Evolutionary conservation across 345 rosid genomes (phyloP).

Genomic region (Lumnitzera racemosa): DNA sequence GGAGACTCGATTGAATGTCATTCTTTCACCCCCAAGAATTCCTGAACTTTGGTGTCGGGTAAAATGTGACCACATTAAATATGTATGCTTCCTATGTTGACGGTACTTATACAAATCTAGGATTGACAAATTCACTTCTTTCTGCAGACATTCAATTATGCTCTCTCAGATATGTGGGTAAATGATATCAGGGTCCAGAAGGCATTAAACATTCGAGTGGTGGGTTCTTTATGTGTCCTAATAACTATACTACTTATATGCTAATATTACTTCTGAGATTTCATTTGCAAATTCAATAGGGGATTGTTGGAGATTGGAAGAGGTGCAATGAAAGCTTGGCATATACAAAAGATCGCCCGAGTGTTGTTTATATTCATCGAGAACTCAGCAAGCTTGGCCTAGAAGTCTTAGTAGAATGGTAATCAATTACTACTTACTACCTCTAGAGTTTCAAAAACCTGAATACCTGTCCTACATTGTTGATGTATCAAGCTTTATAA

Average conservation of each 20-base stretch:
- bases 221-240: constrained; percentile 1
- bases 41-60: constrained; percentile 26
- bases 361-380: constrained; percentile 20
- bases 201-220: constrained; percentile 26
- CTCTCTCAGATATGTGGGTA: constrained; percentile 27
- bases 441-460: no score
- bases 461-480: no score
- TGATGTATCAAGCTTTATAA: no score
- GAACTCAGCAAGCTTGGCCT: constrained; percentile 17
- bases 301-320: constrained; percentile 16
- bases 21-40: constrained; percentile 13
- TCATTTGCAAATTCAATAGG: constrained; percentile 8
- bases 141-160: constrained; percentile 26
- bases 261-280: no score
- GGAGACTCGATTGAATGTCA: constrained; percentile 11
- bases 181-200: constrained; percentile 17
- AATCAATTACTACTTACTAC: background rate
- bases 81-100: background rate
- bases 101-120: background rate
- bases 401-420: constrained; percentile 28
- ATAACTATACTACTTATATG: no score
- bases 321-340: constrained; percentile 25
- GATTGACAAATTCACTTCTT: background rate
- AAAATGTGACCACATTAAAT: background rate
- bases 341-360: constrained; percentile 12